phyloP scores from a whole-genome alignment of 1,139 yeast genomes.

The Protomyces inouyei region DNA sequence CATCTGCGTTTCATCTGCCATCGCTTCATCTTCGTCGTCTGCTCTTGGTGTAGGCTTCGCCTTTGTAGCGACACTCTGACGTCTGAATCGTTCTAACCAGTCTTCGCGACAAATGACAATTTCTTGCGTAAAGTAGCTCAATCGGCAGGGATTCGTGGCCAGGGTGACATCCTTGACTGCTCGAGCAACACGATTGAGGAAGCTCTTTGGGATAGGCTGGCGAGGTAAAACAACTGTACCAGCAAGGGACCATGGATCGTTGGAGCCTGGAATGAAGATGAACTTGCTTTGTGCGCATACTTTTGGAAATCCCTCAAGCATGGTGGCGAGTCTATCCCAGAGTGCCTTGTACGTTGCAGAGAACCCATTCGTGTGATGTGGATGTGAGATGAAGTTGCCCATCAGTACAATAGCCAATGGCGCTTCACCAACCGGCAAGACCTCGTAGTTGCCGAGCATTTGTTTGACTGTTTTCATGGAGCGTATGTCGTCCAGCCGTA shows the following conservation, averaged over 20 bases:
- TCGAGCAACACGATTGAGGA: conserved; percentile 62
- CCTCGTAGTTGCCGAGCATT: conserved; percentile 50
- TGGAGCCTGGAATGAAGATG: conserved; percentile 76
- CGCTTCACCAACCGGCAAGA: conserved; percentile 43
- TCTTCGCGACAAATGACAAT: conserved; percentile 71
- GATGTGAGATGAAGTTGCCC: conserved; percentile 67
- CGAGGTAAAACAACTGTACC: conserved; percentile 70
- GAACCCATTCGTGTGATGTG: conserved; percentile 52
- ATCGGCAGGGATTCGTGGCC: conserved; percentile 71
- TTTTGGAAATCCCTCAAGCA: conserved; percentile 50
- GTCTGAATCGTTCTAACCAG: conserved; percentile 59
- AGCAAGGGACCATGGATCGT: conserved; percentile 87
- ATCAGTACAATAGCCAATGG: conserved; percentile 59
- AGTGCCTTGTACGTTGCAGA: conserved; percentile 52
- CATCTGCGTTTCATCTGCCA: conserved; percentile 22
- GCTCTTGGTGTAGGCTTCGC: neutral
- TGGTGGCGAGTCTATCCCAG: conserved; percentile 57
- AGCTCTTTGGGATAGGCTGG: conserved; percentile 60
- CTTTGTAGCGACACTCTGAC: conserved; percentile 52
- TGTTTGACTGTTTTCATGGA: conserved; percentile 59
- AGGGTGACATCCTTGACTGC: conserved; percentile 62
- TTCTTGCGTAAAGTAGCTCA: conserved; percentile 74
- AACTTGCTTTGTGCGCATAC: conserved; percentile 48
- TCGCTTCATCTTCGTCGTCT: conserved; percentile 15
- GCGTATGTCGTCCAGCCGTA: conserved; percentile 57